Percentiles rank a stretch among this genome's conserved stretches.
Evolutionary conservation across 2,329 filamentous ascomycete genomes (phyloP).

Genomic region (Talaromyces rugulosus): DNA sequence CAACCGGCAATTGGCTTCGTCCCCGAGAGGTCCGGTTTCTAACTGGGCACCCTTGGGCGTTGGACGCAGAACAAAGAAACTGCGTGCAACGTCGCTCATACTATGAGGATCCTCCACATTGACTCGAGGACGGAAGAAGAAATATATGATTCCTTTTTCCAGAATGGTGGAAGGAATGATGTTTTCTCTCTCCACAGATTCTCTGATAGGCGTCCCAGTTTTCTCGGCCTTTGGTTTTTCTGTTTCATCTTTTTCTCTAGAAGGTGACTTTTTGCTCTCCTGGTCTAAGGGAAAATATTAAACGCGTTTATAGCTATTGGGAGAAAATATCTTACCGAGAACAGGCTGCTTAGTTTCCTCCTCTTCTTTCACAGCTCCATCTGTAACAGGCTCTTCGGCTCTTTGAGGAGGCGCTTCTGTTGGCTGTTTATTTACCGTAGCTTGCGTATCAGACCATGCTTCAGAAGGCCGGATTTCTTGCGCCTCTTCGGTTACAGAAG

Average conservation of each 20-base stretch:
- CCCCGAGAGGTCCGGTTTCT: constrained; percentile 52
- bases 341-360: constrained; percentile 12
- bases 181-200: constrained; percentile 49
- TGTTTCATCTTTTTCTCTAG: not conserved
- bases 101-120: constrained; percentile 65
- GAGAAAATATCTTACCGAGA: constrained; percentile 8
- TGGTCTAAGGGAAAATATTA: not conserved
- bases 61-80: constrained; percentile 74
- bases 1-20: constrained; percentile 63
- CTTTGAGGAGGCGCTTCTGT: constrained; percentile 15
- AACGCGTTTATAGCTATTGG: not conserved
- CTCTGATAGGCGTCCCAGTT: constrained; percentile 42
- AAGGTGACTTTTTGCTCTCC: constrained; percentile 15
- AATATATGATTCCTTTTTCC: constrained; percentile 87
- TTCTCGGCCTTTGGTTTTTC: constrained; percentile 15
- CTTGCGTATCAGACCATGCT: constrained; percentile 15
- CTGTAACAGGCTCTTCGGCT: constrained; percentile 16
- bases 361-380: constrained; percentile 9
- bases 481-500: constrained; percentile 10
- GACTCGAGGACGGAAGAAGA: constrained; percentile 79
- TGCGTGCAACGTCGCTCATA: constrained; percentile 70
- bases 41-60: constrained; percentile 66
- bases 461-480: constrained; percentile 25
- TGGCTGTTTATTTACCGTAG: constrained; percentile 9
- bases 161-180: constrained; percentile 60